Conservation (phyloP, 2,329 filamentous ascomycete species). For the Cladosporium sp. region DNA sequence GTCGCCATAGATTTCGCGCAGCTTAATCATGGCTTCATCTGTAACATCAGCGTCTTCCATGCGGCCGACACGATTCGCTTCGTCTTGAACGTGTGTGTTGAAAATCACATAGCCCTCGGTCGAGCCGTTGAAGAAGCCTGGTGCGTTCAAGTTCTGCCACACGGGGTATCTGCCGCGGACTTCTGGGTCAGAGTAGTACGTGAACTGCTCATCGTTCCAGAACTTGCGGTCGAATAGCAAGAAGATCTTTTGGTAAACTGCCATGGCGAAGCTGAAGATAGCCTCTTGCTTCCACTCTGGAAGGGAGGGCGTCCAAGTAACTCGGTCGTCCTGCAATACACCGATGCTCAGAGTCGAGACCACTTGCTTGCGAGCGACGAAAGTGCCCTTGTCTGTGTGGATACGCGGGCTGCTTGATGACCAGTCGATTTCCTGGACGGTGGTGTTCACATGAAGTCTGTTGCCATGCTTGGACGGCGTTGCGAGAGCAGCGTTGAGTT, state of each 20-base stretch:
- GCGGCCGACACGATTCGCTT: slow-evolving; percentile 61
- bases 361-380: slow-evolving; percentile 54
- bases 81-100: slow-evolving; percentile 60
- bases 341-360: slow-evolving; percentile 70
- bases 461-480: neutral
- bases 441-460: slow-evolving; percentile 17
- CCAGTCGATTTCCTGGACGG: slow-evolving; percentile 16
- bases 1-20: slow-evolving; percentile 64
- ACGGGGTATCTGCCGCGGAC: slow-evolving; percentile 59
- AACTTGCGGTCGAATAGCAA: slow-evolving; percentile 68
- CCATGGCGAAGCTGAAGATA: slow-evolving; percentile 67
- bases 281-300: slow-evolving; percentile 66
- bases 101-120: slow-evolving; percentile 65
- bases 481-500: slow-evolving; percentile 13
- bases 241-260: slow-evolving; percentile 74
- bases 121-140: slow-evolving; percentile 55
- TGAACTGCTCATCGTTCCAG: slow-evolving; percentile 60
- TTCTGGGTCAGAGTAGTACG: slow-evolving; percentile 55
- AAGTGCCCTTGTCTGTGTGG: slow-evolving; percentile 33
- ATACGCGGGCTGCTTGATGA: slow-evolving; percentile 29
- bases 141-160: slow-evolving; percentile 63
- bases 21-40: slow-evolving; percentile 58
- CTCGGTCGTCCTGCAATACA: slow-evolving; percentile 63
- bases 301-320: slow-evolving; percentile 60
- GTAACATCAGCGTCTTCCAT: slow-evolving; percentile 62